Base-by-base conservation (phyloP, 768 basidiomycete species). In the Flagelloscypha sp. region DNA sequence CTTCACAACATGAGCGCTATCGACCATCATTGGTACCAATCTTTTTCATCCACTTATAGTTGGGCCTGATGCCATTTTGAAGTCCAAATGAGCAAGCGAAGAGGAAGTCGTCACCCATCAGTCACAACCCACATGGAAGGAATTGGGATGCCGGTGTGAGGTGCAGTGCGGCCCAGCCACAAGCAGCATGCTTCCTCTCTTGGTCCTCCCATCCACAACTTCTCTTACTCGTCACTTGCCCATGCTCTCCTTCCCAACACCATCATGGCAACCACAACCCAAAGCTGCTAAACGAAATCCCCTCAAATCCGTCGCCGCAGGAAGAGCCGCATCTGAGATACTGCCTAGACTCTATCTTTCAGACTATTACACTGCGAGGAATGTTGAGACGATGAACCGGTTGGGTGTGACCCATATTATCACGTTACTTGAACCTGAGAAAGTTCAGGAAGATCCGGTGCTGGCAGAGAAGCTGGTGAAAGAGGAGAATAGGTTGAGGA, bases 361-460 rank as follows among this genome's bases (percentile, higher is more conserved):
- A 2, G 78, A 77, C 45, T 68, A 68, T 32, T 57, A 56, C 45
- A 75, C 73, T 7, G 83, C 79, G n/a, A 53, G 53, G 17, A 56
- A 74, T 48, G 53, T 52, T 8, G 60, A 62, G 4, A 63, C 65
- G 37, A 59, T 84, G n/a, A 39, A 45, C 8, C 56, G 55, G 15
- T 67, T 84, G 5, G 79, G 79, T 9, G 72, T 85, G 44, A 87
- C 84, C 1, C 85, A 87, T 57, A 60, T 87, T 41, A 55, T 87
- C 18, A 80, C 77, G 17, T 68, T 79, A 21, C 42, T 85, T 30
- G 80, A 85, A 37, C 72, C 72, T 5, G 55, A 58, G 12, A 47
- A 57, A 28, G 65, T 83, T 37, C 54, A 57, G 15, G 58, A 48
- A 16, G n/a, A n/a, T n/a, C n/a, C n/a, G n/a, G n/a, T n/a, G n/a